Conservation (phyloP, 2,329 filamentous ascomycete species). For the Arthrobotrys sphaeroides region DNA sequence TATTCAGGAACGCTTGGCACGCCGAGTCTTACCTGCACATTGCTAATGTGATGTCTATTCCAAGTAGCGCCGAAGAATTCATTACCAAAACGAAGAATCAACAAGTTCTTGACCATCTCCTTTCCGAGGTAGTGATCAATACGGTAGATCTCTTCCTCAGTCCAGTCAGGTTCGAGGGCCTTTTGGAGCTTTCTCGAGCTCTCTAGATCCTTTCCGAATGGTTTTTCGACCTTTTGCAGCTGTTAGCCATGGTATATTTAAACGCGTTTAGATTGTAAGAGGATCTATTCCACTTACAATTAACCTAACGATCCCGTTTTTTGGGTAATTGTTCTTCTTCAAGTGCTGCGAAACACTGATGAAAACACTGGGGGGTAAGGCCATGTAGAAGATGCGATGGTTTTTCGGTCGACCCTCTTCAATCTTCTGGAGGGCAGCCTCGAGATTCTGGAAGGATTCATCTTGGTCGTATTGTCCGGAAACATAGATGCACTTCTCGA, state of each 20-base stretch:
- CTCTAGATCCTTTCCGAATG: slow-evolving; percentile 94
- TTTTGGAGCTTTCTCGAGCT: slow-evolving; percentile 95
- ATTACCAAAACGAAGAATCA: slow-evolving; percentile 97
- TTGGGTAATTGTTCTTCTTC: slow-evolving; percentile 96
- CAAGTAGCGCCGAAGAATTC: slow-evolving; percentile 98
- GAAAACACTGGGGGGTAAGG: slow-evolving; percentile 95
- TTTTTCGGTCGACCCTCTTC: slow-evolving; percentile 84
- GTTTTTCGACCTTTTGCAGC: slow-evolving; percentile 84
- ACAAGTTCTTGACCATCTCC: slow-evolving; percentile 99
- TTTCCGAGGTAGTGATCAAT: slow-evolving; percentile 99
- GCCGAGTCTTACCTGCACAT: slow-evolving; percentile 72
- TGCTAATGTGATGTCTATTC: slow-evolving; percentile 99
- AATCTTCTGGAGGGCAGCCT: slow-evolving; percentile 83
- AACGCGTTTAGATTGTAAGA: no score
- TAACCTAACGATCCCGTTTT: slow-evolving; percentile 87
- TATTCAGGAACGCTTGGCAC: slow-evolving; percentile 59
- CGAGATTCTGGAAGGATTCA: slow-evolving; percentile 86
- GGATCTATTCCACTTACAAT: slow-evolving; percentile 75
- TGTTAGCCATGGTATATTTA: slow-evolving; percentile 15
- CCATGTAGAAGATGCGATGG: slow-evolving; percentile 99
- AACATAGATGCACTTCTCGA: slow-evolving; percentile 86
- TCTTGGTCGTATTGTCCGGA: slow-evolving; percentile 98
- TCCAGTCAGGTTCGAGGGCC: slow-evolving; percentile 96
- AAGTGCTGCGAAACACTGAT: slow-evolving; percentile 96
- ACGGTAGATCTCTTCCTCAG: slow-evolving; percentile 97